These are phyloP conservation scores for Populus ilicifolia DNA, from an alignment of 345 rosid species.

Conservation along the genomic window DNA sequence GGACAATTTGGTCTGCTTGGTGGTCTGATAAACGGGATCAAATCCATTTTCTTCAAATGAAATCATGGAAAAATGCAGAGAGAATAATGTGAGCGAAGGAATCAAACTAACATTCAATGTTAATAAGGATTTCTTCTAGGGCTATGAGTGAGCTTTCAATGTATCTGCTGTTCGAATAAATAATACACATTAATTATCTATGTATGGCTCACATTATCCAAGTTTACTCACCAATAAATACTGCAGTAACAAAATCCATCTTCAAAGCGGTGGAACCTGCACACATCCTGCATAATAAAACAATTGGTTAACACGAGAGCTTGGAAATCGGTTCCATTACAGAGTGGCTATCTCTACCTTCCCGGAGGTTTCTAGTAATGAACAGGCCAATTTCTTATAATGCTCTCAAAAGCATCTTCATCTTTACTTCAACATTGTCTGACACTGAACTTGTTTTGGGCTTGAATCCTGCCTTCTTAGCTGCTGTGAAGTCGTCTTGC, in stretches of 20 bases:
- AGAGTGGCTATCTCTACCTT: slow-evolving; percentile 22
- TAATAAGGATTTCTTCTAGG: neutral
- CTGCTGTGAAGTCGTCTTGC: slow-evolving; percentile 14
- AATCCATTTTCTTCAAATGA: slow-evolving; percentile 37
- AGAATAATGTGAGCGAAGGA: neutral
- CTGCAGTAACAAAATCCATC: slow-evolving; percentile 8
- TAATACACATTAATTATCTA: neutral
- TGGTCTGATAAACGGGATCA: slow-evolving; percentile 25
- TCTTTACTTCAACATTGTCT: neutral
- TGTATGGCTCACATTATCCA: neutral
- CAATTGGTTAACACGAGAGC: slow-evolving; percentile 10
- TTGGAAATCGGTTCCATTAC: slow-evolving; percentile 20
- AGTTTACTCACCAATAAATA: neutral
- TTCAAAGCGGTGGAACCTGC: slow-evolving; percentile 21
- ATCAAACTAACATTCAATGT: too few relatives aligned
- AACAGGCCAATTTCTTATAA: slow-evolving; percentile 23
- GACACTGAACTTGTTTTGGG: too few relatives aligned
- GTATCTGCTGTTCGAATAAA: slow-evolving; percentile 1
- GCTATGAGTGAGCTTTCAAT: neutral
- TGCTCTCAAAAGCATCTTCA: slow-evolving; percentile 20
- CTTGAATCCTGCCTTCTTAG: neutral
- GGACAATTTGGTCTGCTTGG: slow-evolving; percentile 26
- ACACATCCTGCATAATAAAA: slow-evolving; percentile 16
- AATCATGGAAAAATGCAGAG: neutral
- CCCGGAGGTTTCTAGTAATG: slow-evolving; percentile 15